Evolutionary conservation across 2,329 filamentous ascomycete genomes (phyloP), one percentile per base, ranked within the genome.

Genomic region (Pestalotiopsis fici): DNA sequence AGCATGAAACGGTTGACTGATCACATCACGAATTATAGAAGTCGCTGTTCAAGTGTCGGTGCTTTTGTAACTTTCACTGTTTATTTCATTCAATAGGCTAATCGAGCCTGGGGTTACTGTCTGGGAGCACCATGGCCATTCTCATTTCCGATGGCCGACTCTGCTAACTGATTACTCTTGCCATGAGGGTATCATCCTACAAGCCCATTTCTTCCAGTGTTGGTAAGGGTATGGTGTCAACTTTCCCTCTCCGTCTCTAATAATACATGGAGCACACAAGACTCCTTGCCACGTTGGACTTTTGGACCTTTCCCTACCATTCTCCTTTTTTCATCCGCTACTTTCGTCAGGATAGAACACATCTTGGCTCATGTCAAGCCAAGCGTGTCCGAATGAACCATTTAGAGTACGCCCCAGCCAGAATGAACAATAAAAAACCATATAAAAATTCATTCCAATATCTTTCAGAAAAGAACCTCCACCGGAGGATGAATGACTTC

Each of bases 191-290:
- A 57, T 31, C 55, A 25, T 57, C 55, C 55, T n/a, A 57, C 27
- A 31, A 37, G 25, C 25, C 28, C 57, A 57, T 15, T 50, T n/a
- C 43, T 23, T 57, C 23, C 23, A 57, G 55, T 57, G 55, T 25
- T 25, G 55, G 27, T 57, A 27, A 15, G 31, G 21, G 35, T 31
- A 12, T 37, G 21, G n/a, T 64, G 25, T 23, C 23, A 55, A 35
- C n/a, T 13, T 39, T 31, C 18, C 35, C 12, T 15, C 23, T n/a
- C 37, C 35, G 18, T n/a, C n/a, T 47, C 60, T 64, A 64, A 64
- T 64, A 64, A 39, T 64, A 64, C 61, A 64, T 39, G 15, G n/a
- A 55, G 39, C 31, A 55, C 61, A 64, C 27, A 47, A 4, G n/a
- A 18, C 25, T n/a, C 39, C 37, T 18, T 56, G 27, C 31, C 31